phyloP scores from a whole-genome alignment of 2,329 filamentous ascomycete species.

The Cladophialophora yegresii region DNA sequence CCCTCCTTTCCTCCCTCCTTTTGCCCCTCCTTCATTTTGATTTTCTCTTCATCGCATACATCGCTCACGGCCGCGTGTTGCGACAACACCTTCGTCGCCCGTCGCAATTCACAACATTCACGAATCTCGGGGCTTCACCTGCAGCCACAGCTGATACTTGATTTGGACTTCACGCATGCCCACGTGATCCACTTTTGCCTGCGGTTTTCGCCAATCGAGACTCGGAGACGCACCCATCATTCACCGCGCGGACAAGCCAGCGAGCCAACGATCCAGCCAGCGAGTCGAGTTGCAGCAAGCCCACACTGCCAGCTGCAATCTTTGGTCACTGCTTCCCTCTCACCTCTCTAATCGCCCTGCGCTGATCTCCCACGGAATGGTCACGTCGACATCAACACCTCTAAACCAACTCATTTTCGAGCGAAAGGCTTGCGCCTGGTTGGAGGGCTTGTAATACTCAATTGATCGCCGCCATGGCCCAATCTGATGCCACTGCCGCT shows the following conservation, averaged over 20 bases:
- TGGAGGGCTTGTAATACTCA: constrained; percentile 33
- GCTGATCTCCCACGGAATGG: constrained; percentile 31
- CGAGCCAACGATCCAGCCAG: constrained; percentile 9
- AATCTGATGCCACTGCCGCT: constrained; percentile 34
- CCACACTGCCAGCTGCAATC: constrained; percentile 15
- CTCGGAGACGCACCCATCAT: constrained; percentile 20
- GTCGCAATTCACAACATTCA: constrained; percentile 5
- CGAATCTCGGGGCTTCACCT: constrained; percentile 3
- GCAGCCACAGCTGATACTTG: constrained; percentile 11
- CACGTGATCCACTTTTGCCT: constrained; percentile 31
- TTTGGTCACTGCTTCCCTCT: constrained; percentile 12
- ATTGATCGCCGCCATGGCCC: constrained; percentile 28
- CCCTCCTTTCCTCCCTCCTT: constrained; percentile 21
- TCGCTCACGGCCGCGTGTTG: constrained; percentile 6
- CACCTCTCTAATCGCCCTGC: constrained; percentile 13
- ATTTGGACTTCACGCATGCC: constrained; percentile 11
- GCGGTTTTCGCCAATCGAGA: constrained; percentile 24
- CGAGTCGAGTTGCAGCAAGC: constrained; percentile 16
- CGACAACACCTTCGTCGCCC: constrained; percentile 19
- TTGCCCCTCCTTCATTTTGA: constrained; percentile 26
- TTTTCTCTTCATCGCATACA: constrained; percentile 22
- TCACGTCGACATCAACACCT: constrained; percentile 26
- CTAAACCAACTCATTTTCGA: constrained; percentile 35
- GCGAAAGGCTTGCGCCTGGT: constrained; percentile 37
- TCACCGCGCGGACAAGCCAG: constrained; percentile 18